Evolutionary conservation across 805 yeast genomes (phyloP), one percentile per base, ranked within the genome.

Genomic region (Metschnikowia proteae): DNA sequence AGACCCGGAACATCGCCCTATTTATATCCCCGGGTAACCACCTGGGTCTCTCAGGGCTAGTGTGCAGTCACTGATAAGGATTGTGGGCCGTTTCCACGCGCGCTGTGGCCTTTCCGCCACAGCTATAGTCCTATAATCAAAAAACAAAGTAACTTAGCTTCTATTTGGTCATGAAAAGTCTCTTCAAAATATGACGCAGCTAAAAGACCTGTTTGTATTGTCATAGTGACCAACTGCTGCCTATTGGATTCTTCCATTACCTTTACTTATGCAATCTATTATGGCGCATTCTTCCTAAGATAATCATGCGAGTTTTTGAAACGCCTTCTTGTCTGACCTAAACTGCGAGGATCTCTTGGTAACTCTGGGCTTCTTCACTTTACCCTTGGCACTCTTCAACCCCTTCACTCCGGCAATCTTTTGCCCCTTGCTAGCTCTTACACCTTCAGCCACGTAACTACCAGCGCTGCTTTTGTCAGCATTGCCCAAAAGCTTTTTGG

Each of bases 401-500:
- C 80, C 81, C 65, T 82, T 78, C 55, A 83, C 71, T 26, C 91
- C 88, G 28, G 74, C 74, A 31, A 82, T 75, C 48, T 68, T 72
- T 46, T 74, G 80, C 27, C 88, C 90, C 66, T 84, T 85, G 50
- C 73, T 68, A 11, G 96, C 90, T 71, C 96, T 81, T 47, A 78
- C 70, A 54, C 96, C 96, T 70, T 89, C 96, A 32, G 83, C 64
- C 60, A 50, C 80, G 62, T 45, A 70, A 59, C 73, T 71, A 43
- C 92, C 92, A 6, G 82, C 78, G 23, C 84, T 75, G 32, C 85
- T 78, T 59, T 86, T 80, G 63, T 88, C 97, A 46, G 90, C 87
- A 62, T 83, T 88, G 45, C 92, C 92, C 39, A 90, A 73, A 3
- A 86, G 74, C 48, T 80, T 75, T 60, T 78, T 79, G 22, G 94